A percentile compares a stretch with the other conserved stretches of the same genome.
phyloP scores from a whole-genome alignment of 2,329 filamentous ascomycete species.

The Colletotrichum tanaceti region DNA sequence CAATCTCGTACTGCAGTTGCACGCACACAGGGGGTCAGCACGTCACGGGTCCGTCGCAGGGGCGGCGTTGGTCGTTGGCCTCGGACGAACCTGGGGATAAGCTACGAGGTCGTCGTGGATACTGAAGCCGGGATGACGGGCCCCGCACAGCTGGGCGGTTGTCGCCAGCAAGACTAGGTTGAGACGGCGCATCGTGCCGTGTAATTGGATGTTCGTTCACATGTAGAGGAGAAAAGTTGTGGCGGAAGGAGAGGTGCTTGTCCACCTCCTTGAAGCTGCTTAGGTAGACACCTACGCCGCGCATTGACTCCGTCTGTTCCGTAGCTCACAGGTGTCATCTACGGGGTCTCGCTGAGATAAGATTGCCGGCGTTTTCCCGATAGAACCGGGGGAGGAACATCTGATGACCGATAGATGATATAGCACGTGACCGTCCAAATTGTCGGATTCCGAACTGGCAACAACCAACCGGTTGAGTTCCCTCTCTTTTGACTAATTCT shows the following conservation, averaged over 20 bases:
- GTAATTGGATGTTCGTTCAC: conserved; percentile 48
- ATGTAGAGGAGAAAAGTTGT: conserved; percentile 44
- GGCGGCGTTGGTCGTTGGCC: conserved; percentile 11
- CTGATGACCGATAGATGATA: conserved; percentile 1
- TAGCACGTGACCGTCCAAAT: background rate
- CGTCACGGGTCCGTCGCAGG: conserved; percentile 2
- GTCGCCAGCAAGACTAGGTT: conserved; percentile 58
- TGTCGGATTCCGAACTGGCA: too few species aligned
- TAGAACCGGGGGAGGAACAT: background rate
- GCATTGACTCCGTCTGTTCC: conserved; percentile 26
- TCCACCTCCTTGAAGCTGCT: conserved; percentile 18
- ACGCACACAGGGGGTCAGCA: background rate
- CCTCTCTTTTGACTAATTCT: too few species aligned
- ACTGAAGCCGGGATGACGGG: conserved; percentile 74
- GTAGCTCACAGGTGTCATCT: conserved; percentile 42
- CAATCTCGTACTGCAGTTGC: conserved; percentile 78
- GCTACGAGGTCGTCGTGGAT: conserved; percentile 90
- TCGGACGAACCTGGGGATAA: conserved; percentile 78
- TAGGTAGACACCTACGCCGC: conserved; percentile 8
- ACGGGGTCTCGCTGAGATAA: conserved; percentile 14
- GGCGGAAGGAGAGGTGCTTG: conserved; percentile 8
- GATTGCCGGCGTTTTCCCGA: conserved; percentile 32
- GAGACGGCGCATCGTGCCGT: conserved; percentile 63
- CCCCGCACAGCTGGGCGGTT: conserved; percentile 58
- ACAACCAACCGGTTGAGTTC: too few species aligned